Percentiles rank a stretch among this genome's conserved stretches.
phyloP scores from a whole-genome alignment of 2,329 filamentous ascomycete species.

The Gnomoniopsis smithogilvyi region DNA sequence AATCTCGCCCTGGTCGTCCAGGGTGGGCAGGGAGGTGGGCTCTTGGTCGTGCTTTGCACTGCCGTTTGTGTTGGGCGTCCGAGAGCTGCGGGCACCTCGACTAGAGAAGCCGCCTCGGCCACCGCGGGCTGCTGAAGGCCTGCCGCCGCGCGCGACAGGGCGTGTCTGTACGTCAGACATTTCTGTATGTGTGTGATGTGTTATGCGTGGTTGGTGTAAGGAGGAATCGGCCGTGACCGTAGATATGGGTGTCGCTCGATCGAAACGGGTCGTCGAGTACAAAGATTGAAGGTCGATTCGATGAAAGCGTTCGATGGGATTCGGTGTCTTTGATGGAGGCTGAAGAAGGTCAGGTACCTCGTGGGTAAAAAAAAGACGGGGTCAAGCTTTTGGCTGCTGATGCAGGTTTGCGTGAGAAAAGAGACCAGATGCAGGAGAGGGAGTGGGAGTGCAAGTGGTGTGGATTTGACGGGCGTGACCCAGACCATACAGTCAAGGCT shows the following conservation, averaged over 20 bases:
- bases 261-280: conserved; percentile 25
- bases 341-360: not conserved
- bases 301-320: not conserved
- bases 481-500: not conserved
- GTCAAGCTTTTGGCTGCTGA: not conserved
- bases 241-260: conserved; percentile 17
- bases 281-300: conserved; percentile 12
- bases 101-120: conserved; percentile 27
- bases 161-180: conserved; percentile 96
- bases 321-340: not conserved
- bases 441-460: not conserved
- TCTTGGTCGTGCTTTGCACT: conserved; percentile 62
- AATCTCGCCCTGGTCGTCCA: conserved; percentile 83
- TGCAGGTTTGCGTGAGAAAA: not conserved
- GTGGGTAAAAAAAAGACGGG: too few relatives aligned
- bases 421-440: not conserved
- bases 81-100: conserved; percentile 71
- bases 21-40: conserved; percentile 50
- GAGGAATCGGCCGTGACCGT: conserved; percentile 14
- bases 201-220: conserved; percentile 24
- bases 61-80: conserved; percentile 67
- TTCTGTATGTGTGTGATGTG: conserved; percentile 39
- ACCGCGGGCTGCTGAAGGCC: conserved; percentile 60
- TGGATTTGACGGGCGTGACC: not conserved
- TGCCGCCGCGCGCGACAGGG: conserved; percentile 83